phyloP scores from a whole-genome alignment of 805 yeast genomes.

The Wickerhamiella australiensis region DNA sequence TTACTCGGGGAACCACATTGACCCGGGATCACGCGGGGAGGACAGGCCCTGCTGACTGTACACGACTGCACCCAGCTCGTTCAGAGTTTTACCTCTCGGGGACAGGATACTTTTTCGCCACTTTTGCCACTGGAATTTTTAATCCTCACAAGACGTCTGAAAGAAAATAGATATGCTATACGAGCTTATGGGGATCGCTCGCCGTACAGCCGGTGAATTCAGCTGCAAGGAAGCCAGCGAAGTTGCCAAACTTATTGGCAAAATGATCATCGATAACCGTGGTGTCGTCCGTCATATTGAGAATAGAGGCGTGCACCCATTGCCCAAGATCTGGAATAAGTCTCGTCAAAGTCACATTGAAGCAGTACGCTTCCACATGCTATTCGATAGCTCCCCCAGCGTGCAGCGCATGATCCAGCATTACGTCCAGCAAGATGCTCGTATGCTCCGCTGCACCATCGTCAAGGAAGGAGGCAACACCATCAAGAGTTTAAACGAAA shows the following conservation, averaged over 20 bases:
- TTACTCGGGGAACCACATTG: neutral
- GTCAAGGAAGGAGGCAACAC: slow-evolving; percentile 35
- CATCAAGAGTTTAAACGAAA: slow-evolving; percentile 16
- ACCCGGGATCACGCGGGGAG: neutral
- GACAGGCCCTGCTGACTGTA: too few species aligned
- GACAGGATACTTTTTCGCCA: too few species aligned
- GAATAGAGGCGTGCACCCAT: slow-evolving; percentile 62
- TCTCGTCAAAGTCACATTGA: slow-evolving; percentile 84
- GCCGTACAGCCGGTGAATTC: slow-evolving; percentile 36
- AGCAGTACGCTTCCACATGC: slow-evolving; percentile 76
- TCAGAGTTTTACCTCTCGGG: too few species aligned
- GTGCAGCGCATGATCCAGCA: slow-evolving; percentile 79
- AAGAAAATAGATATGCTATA: slow-evolving; percentile 67
- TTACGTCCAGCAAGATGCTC: slow-evolving; percentile 75
- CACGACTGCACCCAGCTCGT: too few species aligned
- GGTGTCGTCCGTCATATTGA: slow-evolving; percentile 83
- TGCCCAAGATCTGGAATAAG: slow-evolving; percentile 72
- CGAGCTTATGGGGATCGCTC: slow-evolving; percentile 81
- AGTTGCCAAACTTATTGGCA: slow-evolving; percentile 60
- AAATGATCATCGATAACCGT: slow-evolving; percentile 70
- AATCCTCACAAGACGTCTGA: neutral
- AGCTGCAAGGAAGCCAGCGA: slow-evolving; percentile 53
- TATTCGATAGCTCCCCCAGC: slow-evolving; percentile 74
- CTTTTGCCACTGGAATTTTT: neutral
- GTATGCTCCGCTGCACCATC: slow-evolving; percentile 70